Evolutionary conservation across 345 rosid genomes (phyloP), one percentile per base, ranked within the genome.

Genomic region (Eucalyptus leucophloia): DNA sequence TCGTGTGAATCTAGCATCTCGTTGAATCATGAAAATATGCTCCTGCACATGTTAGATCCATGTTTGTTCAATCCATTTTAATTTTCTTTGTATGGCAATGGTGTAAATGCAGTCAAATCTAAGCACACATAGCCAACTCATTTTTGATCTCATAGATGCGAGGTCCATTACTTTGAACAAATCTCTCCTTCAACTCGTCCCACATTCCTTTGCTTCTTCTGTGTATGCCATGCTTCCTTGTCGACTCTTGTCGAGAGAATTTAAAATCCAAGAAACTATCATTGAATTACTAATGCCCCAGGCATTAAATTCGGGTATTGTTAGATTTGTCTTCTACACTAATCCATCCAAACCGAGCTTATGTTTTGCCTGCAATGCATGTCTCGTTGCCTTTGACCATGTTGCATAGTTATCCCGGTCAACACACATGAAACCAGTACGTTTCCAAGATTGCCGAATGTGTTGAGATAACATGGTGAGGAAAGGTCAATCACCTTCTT

Each of bases 1-100:
- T 53, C 0, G 24, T 0, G 2, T 53, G 10, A 53, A 4, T 53
- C 1, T 53, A 11, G 2, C 10, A 0, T 53, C 11, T 53, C 5
- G 5, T 53, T 19, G 58, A 53, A 53, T 8, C 58, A 53, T 8
- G 58, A 53, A 53, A 4, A 53, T 53, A 3, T 53, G 58, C 26
- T 53, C 11, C 2, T 21, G 1, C 58, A 8, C 26, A 53, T 53
- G 58, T 53, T 4, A 53, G 26, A 53, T 53, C 26, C 2, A 1
- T 53, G 5, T 53, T 53, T 53, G 58, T 53, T 53, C 58, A 21
- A 53, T 21, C 26, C 21, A 53, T 53, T 21, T 53, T 53, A 53
- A 21, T 21, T 53, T 53, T 53, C 58, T 21, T 53, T 53, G 5
- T 21, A 21, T 0, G 11, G 2, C 11, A 2, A 53, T 53, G 26